Evolutionary conservation across 2,329 filamentous ascomycete genomes (phyloP), one percentile per base, ranked within the genome.

Genomic region (Penicillium corylophilum): DNA sequence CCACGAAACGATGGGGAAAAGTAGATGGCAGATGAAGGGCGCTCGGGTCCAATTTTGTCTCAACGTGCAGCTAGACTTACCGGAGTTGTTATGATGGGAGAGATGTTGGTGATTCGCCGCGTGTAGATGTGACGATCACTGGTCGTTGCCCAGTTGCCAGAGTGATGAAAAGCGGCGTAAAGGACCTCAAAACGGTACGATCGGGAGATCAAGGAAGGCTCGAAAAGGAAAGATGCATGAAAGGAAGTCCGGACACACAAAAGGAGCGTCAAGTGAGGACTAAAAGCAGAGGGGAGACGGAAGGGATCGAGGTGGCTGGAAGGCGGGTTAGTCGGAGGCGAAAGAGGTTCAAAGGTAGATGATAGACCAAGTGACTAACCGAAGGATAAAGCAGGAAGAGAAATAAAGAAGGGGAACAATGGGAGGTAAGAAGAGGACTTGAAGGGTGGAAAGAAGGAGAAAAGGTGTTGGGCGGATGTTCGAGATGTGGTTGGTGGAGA

Each of bases 251-350:
- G 16, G 44, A 44, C 31, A 53, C 47, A 53, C 50, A 51, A 46
- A 55, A 60, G 50, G 50, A 54, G 59, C 47, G 54, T 59, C 48
- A 56, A 63, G 52, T 49, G 55, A 52, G 51, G 44, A 54, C 52
- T 58, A 53, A 53, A 58, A 56, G 59, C 46, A 48, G 51, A 60
- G 51, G 60, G 57, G 65, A 64, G 66, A 60, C 63, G 68, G 67
- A 68, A 69, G 68, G 67, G 62, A 66, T 64, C 56, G 58, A 67
- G 63, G 64, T 68, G 66, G 66, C 66, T 69, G 68, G 68, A 70
- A 56, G 60, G 51, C 38, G 16, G 39, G 48, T 63, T 63, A 62
- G 65, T 64, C 58, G 55, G 48, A 61, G 51, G 53, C 59, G 60
- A 43, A 48, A 42, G 39, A 48, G 45, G 40, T 33, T 44, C 38